Evolutionary conservation across 164 flowering plant genomes (phyloP), one percentile per base, ranked within the genome.

Genomic region (Aristolochia fimbriata): DNA sequence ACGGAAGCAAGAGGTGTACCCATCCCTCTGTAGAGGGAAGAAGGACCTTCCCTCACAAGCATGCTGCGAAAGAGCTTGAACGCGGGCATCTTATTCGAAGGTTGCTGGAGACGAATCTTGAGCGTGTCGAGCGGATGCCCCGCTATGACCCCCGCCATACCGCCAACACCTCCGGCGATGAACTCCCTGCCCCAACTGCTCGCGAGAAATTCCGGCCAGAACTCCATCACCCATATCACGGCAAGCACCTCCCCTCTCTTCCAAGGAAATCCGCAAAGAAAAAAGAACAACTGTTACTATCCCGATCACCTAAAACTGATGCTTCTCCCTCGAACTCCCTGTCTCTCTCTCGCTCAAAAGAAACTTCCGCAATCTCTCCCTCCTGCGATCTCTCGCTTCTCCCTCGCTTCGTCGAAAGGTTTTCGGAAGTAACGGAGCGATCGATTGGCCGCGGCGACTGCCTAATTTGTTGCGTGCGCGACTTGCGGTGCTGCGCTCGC

Each of bases 161-260:
- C 98, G 1, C 98, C 93, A 24, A 77, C 73, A 7, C 98, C 93
- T 48, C 96, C 96, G 3, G 93, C 98, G 50, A 92, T 85, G 63
- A 93, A 90, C 61, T 93, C 98, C 62, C 59, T 81, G 0, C 96
- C 97, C 89, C 30, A 27, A 5, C 30, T 27, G 30, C 5, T 27
- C 30, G 30, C 30, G 5, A 27, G 30, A 27, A 27, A 27, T 27
- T 27, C 30, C 5, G 30, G 30, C 30, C 30, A 27, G 30, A 27
- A 27, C 30, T 51, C 55, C 55, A 51, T 51, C 55, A 20, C 55
- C 55, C 55, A 51, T 14, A 27, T 27, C 30, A 27, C 30, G 30
- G 3, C 30, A 5, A 27, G 3, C 3, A 27, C 30, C 5, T 27
- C 30, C 30, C 5, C 30, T 27, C 30, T 27, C 30, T 27, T 27